A percentile compares a stretch with the other conserved stretches of the same genome.
Evolutionary conservation across 2,329 filamentous ascomycete species (phyloP).

Genomic region (Aspergillus eucalypticola): DNA sequence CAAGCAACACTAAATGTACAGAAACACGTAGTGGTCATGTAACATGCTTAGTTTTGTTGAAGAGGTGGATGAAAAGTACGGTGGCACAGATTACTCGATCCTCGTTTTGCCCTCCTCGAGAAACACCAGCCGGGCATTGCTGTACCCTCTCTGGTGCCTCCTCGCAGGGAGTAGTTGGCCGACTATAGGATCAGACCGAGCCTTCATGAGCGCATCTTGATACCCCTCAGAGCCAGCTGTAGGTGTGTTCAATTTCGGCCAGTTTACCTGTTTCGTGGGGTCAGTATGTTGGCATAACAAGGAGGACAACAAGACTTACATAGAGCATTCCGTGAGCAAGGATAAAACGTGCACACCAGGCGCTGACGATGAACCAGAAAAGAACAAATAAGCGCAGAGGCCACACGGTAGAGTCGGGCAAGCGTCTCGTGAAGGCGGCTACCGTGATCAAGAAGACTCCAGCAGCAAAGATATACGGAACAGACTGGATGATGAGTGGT

Average conservation of each 20-base stretch:
- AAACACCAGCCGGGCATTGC: slow-evolving; percentile 76
- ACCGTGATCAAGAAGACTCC: slow-evolving; percentile 81
- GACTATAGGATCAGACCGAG: slow-evolving; percentile 77
- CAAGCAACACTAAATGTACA: neutral
- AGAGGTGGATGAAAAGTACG: neutral
- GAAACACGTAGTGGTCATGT: neutral
- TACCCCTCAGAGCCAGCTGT: slow-evolving; percentile 85
- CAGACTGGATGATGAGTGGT: slow-evolving; percentile 84
- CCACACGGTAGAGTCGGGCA: slow-evolving; percentile 74
- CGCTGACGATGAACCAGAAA: slow-evolving; percentile 70
- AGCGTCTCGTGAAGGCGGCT: slow-evolving; percentile 68
- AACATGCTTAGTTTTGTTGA: neutral
- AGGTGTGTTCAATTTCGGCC: slow-evolving; percentile 92
- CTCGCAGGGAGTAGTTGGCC: slow-evolving; percentile 66
- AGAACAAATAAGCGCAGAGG: slow-evolving; percentile 80
- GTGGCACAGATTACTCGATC: slow-evolving; percentile 61
- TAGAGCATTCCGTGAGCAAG: slow-evolving; percentile 86
- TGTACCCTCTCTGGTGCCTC: slow-evolving; percentile 77
- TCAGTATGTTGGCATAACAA: slow-evolving; percentile 5
- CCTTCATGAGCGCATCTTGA: slow-evolving; percentile 79
- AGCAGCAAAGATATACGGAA: slow-evolving; percentile 86
- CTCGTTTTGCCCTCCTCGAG: slow-evolving; percentile 98
- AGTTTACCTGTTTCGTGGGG: slow-evolving; percentile 71
- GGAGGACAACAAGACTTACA: slow-evolving; percentile 59
- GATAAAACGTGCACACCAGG: slow-evolving; percentile 76